These are phyloP conservation scores for Dipodascus geniculatus DNA, from an alignment of 805 yeast species.

Conservation along the genomic window DNA sequence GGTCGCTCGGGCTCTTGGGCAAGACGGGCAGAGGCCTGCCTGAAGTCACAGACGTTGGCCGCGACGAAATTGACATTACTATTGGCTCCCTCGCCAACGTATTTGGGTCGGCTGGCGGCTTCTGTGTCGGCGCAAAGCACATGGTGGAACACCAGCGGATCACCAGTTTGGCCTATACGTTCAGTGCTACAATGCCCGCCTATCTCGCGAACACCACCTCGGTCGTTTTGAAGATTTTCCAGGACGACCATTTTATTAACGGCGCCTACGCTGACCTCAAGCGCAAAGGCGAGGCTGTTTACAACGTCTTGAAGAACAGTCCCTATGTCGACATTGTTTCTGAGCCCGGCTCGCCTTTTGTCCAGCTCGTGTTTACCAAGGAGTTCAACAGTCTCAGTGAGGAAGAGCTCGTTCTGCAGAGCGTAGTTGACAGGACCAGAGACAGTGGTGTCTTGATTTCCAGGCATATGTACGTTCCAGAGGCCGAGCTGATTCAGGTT, in stretches of 20 bases:
- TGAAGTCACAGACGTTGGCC: slow-evolving; percentile 58
- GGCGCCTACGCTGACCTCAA: not conserved
- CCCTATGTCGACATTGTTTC: slow-evolving; percentile 43
- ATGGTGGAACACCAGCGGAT: slow-evolving; percentile 91
- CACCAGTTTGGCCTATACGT: slow-evolving; percentile 80
- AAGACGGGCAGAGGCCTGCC: slow-evolving; percentile 73
- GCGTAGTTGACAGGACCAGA: slow-evolving; percentile 47
- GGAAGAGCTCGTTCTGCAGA: slow-evolving; percentile 42
- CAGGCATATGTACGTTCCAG: slow-evolving; percentile 50
- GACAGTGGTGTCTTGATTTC: slow-evolving; percentile 46
- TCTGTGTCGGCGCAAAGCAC: slow-evolving; percentile 72
- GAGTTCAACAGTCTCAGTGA: slow-evolving; percentile 12
- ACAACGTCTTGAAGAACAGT: slow-evolving; percentile 4
- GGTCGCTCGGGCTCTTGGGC: slow-evolving; percentile 81
- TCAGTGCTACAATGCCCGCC: slow-evolving; percentile 91
- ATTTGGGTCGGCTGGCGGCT: slow-evolving; percentile 83
- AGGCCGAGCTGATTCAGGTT: slow-evolving; percentile 64
- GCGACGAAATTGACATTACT: slow-evolving; percentile 69
- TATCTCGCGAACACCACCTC: slow-evolving; percentile 46
- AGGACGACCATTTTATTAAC: slow-evolving; percentile 17
- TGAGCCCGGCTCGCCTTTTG: slow-evolving; percentile 46
- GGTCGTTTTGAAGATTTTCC: slow-evolving; percentile 15
- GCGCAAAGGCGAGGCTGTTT: slow-evolving; percentile 7
- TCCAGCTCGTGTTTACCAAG: slow-evolving; percentile 28
- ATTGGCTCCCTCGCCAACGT: slow-evolving; percentile 77